Evolutionary conservation across 2,329 filamentous ascomycete species (phyloP).

Genomic region (Penicillium sp.): DNA sequence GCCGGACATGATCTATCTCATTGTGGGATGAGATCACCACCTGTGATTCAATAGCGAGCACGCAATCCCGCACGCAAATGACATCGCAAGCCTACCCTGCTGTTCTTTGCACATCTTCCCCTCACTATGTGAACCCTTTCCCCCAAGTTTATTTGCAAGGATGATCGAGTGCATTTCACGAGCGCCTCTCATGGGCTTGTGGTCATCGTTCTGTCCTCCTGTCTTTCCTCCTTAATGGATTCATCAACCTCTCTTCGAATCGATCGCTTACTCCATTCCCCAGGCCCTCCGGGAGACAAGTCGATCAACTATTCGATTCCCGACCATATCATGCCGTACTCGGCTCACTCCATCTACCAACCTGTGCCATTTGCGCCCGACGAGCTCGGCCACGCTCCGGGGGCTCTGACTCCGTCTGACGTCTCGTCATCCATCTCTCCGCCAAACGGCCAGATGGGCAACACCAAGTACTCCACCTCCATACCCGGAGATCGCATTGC

Average conservation of each 20-base stretch:
- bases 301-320: constrained; percentile 39
- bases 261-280: constrained; percentile 26
- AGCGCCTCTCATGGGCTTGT: constrained; percentile 10
- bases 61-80: constrained; percentile 38
- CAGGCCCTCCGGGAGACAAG: constrained; percentile 32
- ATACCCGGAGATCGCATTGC: constrained; percentile 41
- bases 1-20: constrained; percentile 4
- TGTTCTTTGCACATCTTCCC: constrained; percentile 9
- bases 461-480: constrained; percentile 41
- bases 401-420: constrained; percentile 41
- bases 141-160: constrained; percentile 11
- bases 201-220: neutral
- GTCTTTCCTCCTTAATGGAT: neutral
- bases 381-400: constrained; percentile 36
- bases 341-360: constrained; percentile 39
- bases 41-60: constrained; percentile 28
- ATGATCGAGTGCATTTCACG: constrained; percentile 20
- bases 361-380: constrained; percentile 39
- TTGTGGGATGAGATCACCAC: constrained; percentile 20
- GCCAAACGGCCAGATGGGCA: constrained; percentile 40
- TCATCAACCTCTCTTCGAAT: neutral
- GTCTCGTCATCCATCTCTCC: constrained; percentile 44
- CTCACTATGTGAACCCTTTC: constrained; percentile 11
- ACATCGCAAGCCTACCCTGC: constrained; percentile 26
- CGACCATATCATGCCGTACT: constrained; percentile 41